Evolutionary conservation across 2,329 filamentous ascomycete species (phyloP), one percentile per base, ranked within the genome.

Genomic region (Arthrobotrys pseudoclavata): DNA sequence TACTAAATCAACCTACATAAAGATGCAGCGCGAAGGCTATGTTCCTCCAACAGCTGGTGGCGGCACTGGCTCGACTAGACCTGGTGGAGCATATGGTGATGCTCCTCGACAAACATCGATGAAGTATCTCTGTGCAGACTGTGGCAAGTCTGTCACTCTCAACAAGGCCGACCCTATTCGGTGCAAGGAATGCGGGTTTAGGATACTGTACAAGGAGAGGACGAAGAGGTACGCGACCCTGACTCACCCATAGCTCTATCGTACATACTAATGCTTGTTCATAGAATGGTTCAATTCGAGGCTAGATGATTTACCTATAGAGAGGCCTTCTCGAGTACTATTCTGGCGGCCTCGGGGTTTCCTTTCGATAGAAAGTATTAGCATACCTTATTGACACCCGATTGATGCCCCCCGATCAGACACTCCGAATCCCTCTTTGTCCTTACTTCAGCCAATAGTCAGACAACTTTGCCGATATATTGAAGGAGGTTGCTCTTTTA

Each of bases 241-340:
- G 63, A 60, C 7, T 3, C 13, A 37, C 34, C n/a, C 48, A 60
- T 34, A 70, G 68, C 52, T 45, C 69, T 69, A 79, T 81, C 69
- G 22, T 22, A 68, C 18, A 72, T 13, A 48, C 60, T 69, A 63
- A 76, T 78, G 76, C 76, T 22, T 20, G 31, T n/a, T 22, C 55
- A 69, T 81, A 97, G 95, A 83, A 97, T 98, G 94, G 94, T 98
- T 63, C 96, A 99, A 86, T 98, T 99, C 83, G 94, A 99, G 87
- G 96, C 96, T 63, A 89, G 95, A 85, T 98, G 85, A 87, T 79
- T n/a, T 3, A 15, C 20, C 5, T 26, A 24, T 42, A 12, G n/a
- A 1, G 15, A 20, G 2, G 29, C 12, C 34, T 3, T 20, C 1
- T 10, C 18, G 20, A 20, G 20, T 50, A 2, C 15, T 50, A 50